Base-by-base conservation (phyloP, 805 yeast species). In the Torulaspora gathmanii region DNA sequence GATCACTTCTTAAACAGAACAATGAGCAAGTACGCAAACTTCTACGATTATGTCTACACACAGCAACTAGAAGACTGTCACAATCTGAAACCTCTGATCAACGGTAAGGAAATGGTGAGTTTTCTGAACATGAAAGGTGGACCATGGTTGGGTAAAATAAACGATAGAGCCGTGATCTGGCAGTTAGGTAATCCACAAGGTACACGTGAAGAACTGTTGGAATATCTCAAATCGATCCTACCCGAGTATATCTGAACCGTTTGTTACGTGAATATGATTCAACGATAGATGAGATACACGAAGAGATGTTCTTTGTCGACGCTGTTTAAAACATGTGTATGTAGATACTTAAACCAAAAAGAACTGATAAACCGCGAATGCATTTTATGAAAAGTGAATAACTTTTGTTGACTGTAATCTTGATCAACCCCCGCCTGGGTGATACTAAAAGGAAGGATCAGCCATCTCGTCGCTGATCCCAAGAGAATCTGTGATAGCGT, bases 141-240 rank as follows among this genome's bases (percentile, higher is more conserved):
- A 0, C 89, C 90, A 5, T 89, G 97, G 96, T 72, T 91, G 75
- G 71, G 78, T 7, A 65, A 64, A 7, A 65, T 81, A 7, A 74
- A 79, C 47, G 78, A 78, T 5, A 64, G 73, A 36, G 72, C 86
- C 5, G 62, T 87, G 26, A 64, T 72, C 15, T 86, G 90, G 89
- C 96, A 90, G 66, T 68, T 90, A 44, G 89, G 83, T 51, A 64
- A 88, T 55, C 95, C 95, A 0, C 59, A 56, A 0, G 73, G 72
- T 7, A 61, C 72, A 0, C 70, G 67, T 40, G 79, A 74, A 1
- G 84, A 84, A 20, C 75, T 88, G 59, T 48, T 82, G 34, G 73
- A 68, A 12, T 76, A 54, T 50, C 50, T 69, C 13, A 62, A 60
- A 45, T 38, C 49, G 1, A 55, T 60, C 16, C 35, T 65, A 7